These are phyloP conservation scores for Geranomyces variabilis DNA, from an alignment of 192 early-diverging fungal genomes.

Conservation along the genomic window DNA sequence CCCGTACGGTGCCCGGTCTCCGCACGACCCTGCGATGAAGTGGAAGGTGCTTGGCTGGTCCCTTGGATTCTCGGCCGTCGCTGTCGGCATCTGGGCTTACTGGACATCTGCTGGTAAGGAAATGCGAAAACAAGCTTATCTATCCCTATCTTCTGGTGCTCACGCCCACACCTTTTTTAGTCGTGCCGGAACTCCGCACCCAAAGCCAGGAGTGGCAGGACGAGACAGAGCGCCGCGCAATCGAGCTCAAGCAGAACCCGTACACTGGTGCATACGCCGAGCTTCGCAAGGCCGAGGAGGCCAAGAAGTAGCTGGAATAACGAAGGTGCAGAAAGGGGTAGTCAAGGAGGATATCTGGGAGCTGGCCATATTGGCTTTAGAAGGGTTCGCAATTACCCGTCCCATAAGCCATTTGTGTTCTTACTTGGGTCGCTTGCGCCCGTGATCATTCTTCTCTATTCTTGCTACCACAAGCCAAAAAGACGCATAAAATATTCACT, in stretches of 20 bases:
- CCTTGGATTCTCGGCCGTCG: constrained; percentile 62
- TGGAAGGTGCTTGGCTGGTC: constrained; percentile 59
- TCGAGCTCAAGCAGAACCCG: constrained; percentile 56
- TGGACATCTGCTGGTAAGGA: constrained; percentile 35
- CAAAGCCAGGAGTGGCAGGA: constrained; percentile 53
- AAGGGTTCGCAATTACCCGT: too few relatives aligned
- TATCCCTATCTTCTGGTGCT: constrained; percentile 37
- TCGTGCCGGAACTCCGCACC: constrained; percentile 39
- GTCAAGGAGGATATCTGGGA: too few relatives aligned
- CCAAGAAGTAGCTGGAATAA: constrained; percentile 14
- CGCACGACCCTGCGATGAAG: constrained; percentile 68
- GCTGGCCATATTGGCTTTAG: too few relatives aligned
- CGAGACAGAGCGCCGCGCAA: constrained; percentile 39
- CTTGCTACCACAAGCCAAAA: too few relatives aligned
- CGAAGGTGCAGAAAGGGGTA: background rate
- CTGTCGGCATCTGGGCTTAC: constrained; percentile 52
- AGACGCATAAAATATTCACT: too few relatives aligned
- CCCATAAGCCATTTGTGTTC: too few relatives aligned
- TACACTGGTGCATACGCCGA: constrained; percentile 48
- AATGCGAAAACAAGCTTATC: too few relatives aligned
- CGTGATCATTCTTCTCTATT: too few relatives aligned
- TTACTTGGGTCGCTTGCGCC: too few relatives aligned
- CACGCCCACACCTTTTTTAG: constrained; percentile 28
- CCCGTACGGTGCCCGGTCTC: constrained; percentile 84
- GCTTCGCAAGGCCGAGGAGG: constrained; percentile 33